Evolutionary conservation across 2,329 filamentous ascomycete genomes (phyloP).

Genomic region (Monosporascus sp.): DNA sequence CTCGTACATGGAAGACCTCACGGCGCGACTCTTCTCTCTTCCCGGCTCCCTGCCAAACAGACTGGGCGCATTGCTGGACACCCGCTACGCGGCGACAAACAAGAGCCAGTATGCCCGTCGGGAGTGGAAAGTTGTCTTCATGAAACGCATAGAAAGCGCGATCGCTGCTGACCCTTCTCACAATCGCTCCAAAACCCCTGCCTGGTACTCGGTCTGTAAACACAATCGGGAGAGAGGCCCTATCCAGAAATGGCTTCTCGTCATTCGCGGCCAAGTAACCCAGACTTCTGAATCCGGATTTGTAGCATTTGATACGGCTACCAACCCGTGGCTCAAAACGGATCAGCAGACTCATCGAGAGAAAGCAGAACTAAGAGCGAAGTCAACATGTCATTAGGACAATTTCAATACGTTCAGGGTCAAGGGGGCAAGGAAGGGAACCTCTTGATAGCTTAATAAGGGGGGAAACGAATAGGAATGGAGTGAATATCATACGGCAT

Average conservation of each 20-base stretch:
- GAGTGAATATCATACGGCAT: too few relatives aligned
- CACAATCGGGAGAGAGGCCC: not conserved
- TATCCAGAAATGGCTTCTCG: constrained; percentile 14
- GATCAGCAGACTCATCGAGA: constrained; percentile 1
- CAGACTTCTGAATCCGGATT: constrained; percentile 8
- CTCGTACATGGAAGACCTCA: constrained; percentile 9
- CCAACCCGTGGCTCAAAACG: constrained; percentile 12
- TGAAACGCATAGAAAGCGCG: constrained; percentile 2
- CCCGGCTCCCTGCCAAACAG: constrained; percentile 11
- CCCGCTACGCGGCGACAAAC: constrained; percentile 13
- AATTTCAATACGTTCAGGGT: not conserved
- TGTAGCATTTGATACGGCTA: constrained; percentile 7
- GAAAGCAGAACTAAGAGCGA: not conserved
- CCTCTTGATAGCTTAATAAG: too few relatives aligned
- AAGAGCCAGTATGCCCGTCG: constrained; percentile 10
- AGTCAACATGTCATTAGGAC: not conserved
- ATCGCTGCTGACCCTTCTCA: constrained; percentile 6
- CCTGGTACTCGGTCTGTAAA: not conserved
- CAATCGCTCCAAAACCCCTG: not conserved
- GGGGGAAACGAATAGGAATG: too few relatives aligned
- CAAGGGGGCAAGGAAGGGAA: too few relatives aligned
- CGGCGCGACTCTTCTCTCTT: constrained; percentile 8
- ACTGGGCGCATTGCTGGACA: constrained; percentile 13
- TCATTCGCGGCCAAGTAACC: constrained; percentile 12
- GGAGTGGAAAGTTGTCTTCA: constrained; percentile 14